Evolutionary conservation across 305 asterid genomes (phyloP), one percentile per base, ranked within the genome.

Genomic region (Fraxinus baroniana): DNA sequence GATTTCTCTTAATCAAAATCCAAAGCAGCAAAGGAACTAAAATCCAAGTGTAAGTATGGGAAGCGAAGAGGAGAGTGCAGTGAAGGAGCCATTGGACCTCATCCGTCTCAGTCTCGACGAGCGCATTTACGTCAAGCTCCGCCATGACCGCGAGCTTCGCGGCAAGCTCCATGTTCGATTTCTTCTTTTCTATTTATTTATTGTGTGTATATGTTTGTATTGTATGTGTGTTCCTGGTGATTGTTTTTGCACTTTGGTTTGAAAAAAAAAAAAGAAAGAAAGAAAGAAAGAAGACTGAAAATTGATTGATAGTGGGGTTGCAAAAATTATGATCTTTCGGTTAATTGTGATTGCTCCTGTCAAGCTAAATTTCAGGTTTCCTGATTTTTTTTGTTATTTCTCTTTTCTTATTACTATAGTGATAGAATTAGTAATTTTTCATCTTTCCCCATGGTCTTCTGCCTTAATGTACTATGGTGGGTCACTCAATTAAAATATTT

Each of bases 31-130:
- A 30, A 71, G 24, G 76, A 71, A 71, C 12, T 2, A 17, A 15
- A 70, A 30, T 30, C 76, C 3, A n/a, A 78, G 20, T 26, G 3
- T 30, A 30, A 73, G 44, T 55, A 96, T 96, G 98, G 98, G 95
- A 60, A 93, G 98, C 88, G 97, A 95, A 85, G 98, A 94, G 77
- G 98, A 95, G 84, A 92, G 94, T 84, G 91, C 98, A 73, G 99
- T 96, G 84, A 94, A 91, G 90, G 99, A 96, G 93, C 98, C 99
- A 0, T 87, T 96, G 94, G 99, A 96, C 87, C 97, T 94, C 78
- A 94, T 96, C 83, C 94, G 98, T 28, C 99, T 96, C 87, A 96
- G 99, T 49, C 95, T 96, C 83, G 99, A 96, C 83, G 98, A 96
- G 84, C 92, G 99, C 84, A 96, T 96, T 90, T 96, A 94, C 84